Evolutionary conservation across 495 filamentous ascomycete genomes (phyloP).

Genomic region (Clavariopsis aquatica): DNA sequence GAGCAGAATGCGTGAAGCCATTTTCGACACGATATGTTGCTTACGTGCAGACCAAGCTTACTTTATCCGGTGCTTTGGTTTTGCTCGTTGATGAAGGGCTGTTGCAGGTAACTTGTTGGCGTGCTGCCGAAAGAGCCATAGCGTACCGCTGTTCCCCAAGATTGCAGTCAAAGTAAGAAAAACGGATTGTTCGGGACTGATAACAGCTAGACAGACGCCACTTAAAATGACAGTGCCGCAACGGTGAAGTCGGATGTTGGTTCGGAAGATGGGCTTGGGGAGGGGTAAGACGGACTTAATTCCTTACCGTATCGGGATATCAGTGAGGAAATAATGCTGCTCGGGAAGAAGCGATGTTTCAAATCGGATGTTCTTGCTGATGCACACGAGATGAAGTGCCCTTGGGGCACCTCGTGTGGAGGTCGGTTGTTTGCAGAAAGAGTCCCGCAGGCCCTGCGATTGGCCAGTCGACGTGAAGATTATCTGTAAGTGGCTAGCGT

Average conservation of each 20-base stretch:
- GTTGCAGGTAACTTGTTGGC: not conserved
- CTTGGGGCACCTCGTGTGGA: not conserved
- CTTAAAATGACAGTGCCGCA: not conserved
- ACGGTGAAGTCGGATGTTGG: not conserved
- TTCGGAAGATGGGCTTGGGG: not conserved
- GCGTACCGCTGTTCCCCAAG: not conserved
- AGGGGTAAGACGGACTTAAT: not conserved
- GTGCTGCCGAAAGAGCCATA: not conserved
- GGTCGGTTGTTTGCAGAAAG: not conserved
- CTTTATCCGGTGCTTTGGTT: not conserved
- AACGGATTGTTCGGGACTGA: not conserved
- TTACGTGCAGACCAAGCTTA: not conserved
- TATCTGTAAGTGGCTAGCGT: not conserved
- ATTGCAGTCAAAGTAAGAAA: not conserved
- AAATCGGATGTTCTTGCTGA: not conserved
- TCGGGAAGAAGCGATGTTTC: not conserved
- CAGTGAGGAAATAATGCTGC: not conserved
- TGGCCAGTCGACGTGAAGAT: not conserved
- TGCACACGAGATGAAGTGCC: not conserved
- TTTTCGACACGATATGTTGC: not conserved
- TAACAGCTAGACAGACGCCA: not conserved
- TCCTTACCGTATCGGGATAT: not conserved
- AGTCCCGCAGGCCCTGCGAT: not conserved
- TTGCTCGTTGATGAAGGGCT: not conserved
- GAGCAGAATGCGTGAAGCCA: not conserved